These are phyloP conservation scores for Thelephora terrestris DNA, from an alignment of 1,284 basidiomycete genomes.

Conservation along the genomic window DNA sequence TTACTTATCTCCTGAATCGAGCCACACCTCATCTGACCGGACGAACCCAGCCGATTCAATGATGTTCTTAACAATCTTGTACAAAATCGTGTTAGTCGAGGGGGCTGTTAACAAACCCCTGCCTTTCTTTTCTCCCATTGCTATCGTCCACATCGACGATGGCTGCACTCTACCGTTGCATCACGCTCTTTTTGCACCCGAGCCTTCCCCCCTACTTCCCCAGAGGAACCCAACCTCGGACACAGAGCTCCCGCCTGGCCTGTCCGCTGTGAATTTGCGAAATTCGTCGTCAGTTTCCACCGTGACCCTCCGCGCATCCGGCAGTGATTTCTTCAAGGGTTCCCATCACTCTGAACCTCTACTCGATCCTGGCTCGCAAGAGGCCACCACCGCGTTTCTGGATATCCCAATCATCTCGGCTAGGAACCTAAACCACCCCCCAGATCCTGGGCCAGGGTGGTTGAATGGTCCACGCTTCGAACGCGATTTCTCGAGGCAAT, in stretches of 20 bases:
- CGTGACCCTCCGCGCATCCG: slow-evolving; percentile 36
- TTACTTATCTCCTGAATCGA: too few species aligned
- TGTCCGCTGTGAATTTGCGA: slow-evolving; percentile 14
- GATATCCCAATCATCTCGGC: neutral
- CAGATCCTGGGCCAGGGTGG: neutral
- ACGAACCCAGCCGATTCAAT: too few species aligned
- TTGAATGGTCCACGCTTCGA: neutral
- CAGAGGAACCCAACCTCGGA: slow-evolving; percentile 3
- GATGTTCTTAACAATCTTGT: too few species aligned
- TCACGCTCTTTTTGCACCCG: slow-evolving; percentile 38
- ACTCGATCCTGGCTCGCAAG: slow-evolving; percentile 26
- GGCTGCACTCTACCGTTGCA: slow-evolving; percentile 49
- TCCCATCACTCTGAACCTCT: slow-evolving; percentile 43
- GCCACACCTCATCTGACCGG: too few species aligned
- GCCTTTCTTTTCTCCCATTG: neutral
- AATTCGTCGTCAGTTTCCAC: slow-evolving; percentile 40
- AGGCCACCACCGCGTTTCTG: slow-evolving; percentile 13
- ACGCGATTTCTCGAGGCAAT: slow-evolving; percentile 1
- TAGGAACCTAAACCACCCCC: neutral
- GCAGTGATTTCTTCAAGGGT: slow-evolving; percentile 30
- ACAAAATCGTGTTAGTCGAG: too few species aligned
- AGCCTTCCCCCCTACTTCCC: slow-evolving; percentile 19
- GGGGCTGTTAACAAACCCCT: too few species aligned
- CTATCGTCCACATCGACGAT: slow-evolving; percentile 20
- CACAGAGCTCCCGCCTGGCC: slow-evolving; percentile 14